These are phyloP conservation scores for Sugiyamaella boreocaroliniensis DNA, from an alignment of 805 yeast genomes.

Conservation along the genomic window DNA sequence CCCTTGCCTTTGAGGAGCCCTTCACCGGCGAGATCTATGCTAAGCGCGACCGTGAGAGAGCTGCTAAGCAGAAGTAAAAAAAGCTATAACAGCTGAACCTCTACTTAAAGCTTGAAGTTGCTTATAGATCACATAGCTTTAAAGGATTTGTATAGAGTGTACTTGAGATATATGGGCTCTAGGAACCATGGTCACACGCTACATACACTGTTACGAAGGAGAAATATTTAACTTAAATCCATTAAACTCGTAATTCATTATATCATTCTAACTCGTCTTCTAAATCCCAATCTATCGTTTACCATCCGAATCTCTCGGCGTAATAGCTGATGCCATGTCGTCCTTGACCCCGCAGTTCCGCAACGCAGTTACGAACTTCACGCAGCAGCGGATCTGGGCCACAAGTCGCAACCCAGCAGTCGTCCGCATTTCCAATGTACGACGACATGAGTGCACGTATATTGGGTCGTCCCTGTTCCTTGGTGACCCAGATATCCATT, in stretches of 20 bases:
- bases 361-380: conserved; percentile 24
- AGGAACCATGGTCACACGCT: too few species aligned
- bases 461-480: conserved; percentile 28
- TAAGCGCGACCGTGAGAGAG: conserved; percentile 45
- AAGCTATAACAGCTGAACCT: background rate
- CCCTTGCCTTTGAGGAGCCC: conserved; percentile 88
- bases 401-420: conserved; percentile 26
- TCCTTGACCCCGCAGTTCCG: conserved; percentile 25
- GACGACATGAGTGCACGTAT: conserved; percentile 20
- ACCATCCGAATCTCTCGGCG: conserved; percentile 31
- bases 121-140: too few species aligned
- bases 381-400: conserved; percentile 29
- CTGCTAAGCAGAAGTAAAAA: conserved; percentile 24
- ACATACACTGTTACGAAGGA: too few species aligned
- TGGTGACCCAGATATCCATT: conserved; percentile 27
- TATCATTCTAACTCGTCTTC: too few species aligned
- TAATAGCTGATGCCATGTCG: conserved; percentile 19
- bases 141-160: too few species aligned
- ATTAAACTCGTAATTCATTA: background rate
- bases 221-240: too few species aligned
- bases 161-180: too few species aligned
- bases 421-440: conserved; percentile 16
- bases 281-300: background rate
- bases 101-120: too few species aligned
- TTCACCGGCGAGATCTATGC: conserved; percentile 89